Evolutionary conservation across 208 protist species (phyloP).

Genomic region (Crithidia bombi): DNA sequence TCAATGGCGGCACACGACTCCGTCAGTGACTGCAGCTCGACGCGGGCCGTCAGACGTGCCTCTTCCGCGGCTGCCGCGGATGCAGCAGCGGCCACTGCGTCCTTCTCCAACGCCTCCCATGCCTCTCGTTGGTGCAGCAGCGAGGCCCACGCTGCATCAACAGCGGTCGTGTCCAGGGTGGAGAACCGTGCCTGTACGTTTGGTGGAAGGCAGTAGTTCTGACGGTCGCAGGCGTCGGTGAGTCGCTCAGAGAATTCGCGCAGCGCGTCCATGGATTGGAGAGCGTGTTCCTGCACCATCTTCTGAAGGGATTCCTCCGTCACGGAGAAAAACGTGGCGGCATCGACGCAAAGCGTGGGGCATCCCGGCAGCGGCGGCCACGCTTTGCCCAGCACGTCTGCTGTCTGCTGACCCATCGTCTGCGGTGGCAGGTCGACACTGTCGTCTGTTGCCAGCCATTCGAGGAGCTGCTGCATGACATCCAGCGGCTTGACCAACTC

Average conservation of each 20-base stretch:
- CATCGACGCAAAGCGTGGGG: not conserved
- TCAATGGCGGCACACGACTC: conserved; percentile 3
- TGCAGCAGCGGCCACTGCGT: not conserved
- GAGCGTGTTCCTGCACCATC: not conserved
- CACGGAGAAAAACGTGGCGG: not conserved
- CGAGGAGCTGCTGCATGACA: not conserved
- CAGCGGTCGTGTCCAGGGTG: not conserved
- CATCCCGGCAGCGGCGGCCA: conserved; percentile 2
- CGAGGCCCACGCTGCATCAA: not conserved
- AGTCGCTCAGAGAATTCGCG: conserved; percentile 1
- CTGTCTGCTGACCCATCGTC: not conserved
- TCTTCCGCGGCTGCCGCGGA: not conserved
- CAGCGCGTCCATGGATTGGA: conserved; percentile 11
- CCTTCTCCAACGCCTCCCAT: conserved; percentile 5
- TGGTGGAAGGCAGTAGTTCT: not conserved
- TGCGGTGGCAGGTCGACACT: no score
- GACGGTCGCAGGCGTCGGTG: conserved; percentile 1
- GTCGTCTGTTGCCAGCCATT: not conserved
- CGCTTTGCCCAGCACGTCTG: not conserved
- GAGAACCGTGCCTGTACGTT: not conserved
- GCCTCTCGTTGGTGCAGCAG: conserved; percentile 4
- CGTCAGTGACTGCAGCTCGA: not conserved
- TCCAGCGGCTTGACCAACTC: not conserved
- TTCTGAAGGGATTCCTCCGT: not conserved
- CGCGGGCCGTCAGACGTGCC: not conserved